Evolutionary conservation across 805 yeast genomes (phyloP), one percentile per base, ranked within the genome.

Genomic region (Kazachstania martiniae): DNA sequence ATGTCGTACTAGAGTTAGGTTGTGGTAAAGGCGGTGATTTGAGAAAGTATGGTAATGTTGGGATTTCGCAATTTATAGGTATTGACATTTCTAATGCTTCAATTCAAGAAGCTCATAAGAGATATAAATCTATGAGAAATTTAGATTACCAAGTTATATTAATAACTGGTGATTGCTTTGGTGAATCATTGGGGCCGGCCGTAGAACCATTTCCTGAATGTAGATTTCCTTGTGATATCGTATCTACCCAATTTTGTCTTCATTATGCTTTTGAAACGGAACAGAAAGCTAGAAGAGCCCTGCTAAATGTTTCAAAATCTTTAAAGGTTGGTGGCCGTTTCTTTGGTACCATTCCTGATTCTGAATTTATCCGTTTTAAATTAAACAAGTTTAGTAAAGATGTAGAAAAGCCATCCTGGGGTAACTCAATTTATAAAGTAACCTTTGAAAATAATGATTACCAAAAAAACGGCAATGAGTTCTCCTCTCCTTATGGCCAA

Each of bases 21-120:
- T 87, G 97, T 58, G 99, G 99, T 10, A 93, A 91, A 55, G 99
- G 99, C 32, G 99, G 99, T 18, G 99, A 91, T 60, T 61, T 91
- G 47, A 74, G 80, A 45, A 91, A 91, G 54, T 89, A 94, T 76
- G 81, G 77, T 32, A 73, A 73, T 44, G 79, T 84, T 1, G 63
- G 71, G 14, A 70, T 84, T 3, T 68, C 72, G 15, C 87, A 86
- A 29, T 83, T 81, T 43, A 74, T 87, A 34, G 98, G 98, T 2
- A 68, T 91, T 18, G 99, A 91, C 58, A 77, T 91, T 27, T 86
- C 95, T 13, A 91, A 87, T 53, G 78, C 79, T 3, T 82, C 95
- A 5, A 76, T 91, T 32, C 65, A 69, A 32, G 95, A 91, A 52
- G 97, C 96, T 1, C 72, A 72, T 34, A 70, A 73, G 23, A 67